A percentile compares a stretch with the other conserved stretches of the same genome.
These are phyloP conservation scores for Xylariaceae sp. DNA, from an alignment of 2,329 filamentous ascomycete genomes.

Conservation along the genomic window DNA sequence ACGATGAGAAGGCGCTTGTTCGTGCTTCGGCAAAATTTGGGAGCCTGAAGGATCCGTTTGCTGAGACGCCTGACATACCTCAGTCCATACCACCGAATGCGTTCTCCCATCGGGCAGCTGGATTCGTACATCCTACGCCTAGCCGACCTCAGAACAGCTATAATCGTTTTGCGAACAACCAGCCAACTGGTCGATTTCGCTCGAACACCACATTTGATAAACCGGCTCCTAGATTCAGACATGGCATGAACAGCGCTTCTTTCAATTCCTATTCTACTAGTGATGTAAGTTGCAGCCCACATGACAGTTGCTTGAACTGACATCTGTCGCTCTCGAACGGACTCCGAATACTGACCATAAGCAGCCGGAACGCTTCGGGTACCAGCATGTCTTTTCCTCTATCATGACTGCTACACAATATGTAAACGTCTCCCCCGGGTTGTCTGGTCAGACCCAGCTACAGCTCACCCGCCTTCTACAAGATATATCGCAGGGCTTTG, in stretches of 20 bases:
- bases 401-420: conserved; percentile 25
- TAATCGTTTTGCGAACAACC: conserved; percentile 1
- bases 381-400: conserved; percentile 10
- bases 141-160: conserved; percentile 7
- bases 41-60: conserved; percentile 20
- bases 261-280: neutral
- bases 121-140: conserved; percentile 11
- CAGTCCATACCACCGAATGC: conserved; percentile 18
- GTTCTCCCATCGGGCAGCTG: neutral
- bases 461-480: conserved; percentile 21
- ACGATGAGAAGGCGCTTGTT: conserved; percentile 27
- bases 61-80: conserved; percentile 15
- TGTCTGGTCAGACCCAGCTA: conserved; percentile 12
- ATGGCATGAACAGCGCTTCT: neutral
- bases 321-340: neutral
- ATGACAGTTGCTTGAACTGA: neutral
- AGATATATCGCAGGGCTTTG: conserved; percentile 24
- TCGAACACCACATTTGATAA: conserved; percentile 3
- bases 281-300: conserved; percentile 3
- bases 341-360: neutral
- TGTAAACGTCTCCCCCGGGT: conserved; percentile 22
- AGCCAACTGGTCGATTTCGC: conserved; percentile 6
- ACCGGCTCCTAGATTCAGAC: conserved; percentile 8
- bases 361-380: conserved; percentile 4
- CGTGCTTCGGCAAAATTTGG: conserved; percentile 21